phyloP scores from a whole-genome alignment of 257 asterid genomes.

The Orobanche coerulescens region DNA sequence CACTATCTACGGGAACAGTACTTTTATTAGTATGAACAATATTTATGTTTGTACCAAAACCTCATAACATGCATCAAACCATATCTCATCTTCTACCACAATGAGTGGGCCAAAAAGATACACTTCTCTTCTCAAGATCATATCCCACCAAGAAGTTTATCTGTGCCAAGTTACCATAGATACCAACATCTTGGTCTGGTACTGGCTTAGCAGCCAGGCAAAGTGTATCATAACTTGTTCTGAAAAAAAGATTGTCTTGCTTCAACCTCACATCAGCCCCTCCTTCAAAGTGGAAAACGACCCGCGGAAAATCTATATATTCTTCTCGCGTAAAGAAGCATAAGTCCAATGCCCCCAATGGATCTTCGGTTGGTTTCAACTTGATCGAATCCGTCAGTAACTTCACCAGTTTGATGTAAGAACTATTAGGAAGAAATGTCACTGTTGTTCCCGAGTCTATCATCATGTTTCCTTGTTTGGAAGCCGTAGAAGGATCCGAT shows the following conservation, averaged over 20 bases:
- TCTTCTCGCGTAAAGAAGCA: too few species aligned
- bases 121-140: neutral
- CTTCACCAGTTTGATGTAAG: too few species aligned
- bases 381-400: too few species aligned
- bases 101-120: neutral
- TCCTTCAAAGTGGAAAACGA: neutral
- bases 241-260: neutral
- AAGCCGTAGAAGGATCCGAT: neutral
- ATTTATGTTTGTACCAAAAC: too few species aligned
- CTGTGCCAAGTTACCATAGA: neutral
- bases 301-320: too few species aligned
- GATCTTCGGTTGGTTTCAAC: too few species aligned
- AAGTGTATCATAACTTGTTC: neutral
- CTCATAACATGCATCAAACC: too few species aligned
- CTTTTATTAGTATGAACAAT: too few species aligned
- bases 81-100: neutral
- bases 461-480: neutral
- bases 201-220: neutral
- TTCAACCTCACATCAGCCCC: neutral
- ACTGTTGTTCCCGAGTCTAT: neutral
- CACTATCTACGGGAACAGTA: too few species aligned
- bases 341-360: too few species aligned
- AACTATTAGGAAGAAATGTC: neutral
- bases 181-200: neutral
- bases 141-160: neutral